Base-by-base conservation (phyloP, 164 flowering plant genomes). In the Hamamelis virginiana region DNA sequence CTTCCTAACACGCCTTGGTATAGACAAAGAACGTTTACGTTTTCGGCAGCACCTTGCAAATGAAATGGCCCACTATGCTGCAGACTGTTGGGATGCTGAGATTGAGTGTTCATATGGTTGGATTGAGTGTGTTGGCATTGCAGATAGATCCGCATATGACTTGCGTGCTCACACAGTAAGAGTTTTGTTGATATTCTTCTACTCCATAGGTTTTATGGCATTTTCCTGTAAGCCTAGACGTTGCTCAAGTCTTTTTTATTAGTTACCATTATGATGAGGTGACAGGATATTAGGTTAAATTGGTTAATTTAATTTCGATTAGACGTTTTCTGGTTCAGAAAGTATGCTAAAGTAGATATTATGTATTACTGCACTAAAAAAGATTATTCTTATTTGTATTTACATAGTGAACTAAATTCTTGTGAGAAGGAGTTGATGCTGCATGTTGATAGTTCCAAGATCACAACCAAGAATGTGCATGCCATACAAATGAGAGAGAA, bases 71-170 rank as follows among this genome's bases (percentile, higher is more conserved):
- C 98, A 96, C 69, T 96, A 96, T 89, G 98, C 98, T 64, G 94
- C 94, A 25, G 98, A 95, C 72, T 95, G 99, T 75, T 95, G 99
- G 99, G 99, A 93, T 85, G 99, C 99, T 69, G 99, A 96, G 80
- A 93, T 96, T 59, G 97, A 93, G 74, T 83, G 91, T 67, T 96
- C 99, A 8, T 89, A 86, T 84, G 99, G 99, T 33, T 96, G 99
- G 98, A 89, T 95, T 72, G 97, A 93, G 64, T 95, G 97, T 87
- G 97, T 95, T 74, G 98, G 98, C 47, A 95, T 95, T 77, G 99
- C 99, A 46, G 99, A 95, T 80, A 87, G 98, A 76, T 95, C 99
- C 69, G 96, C 99, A 53, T 92, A 85, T 75, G 98, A 95, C 70
- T 83, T 95, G 70, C 83, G 68, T 48, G 98, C 99, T 68, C 99